A percentile compares a stretch with the other conserved stretches of the same genome.
phyloP scores from a whole-genome alignment of 2,329 filamentous ascomycete species.

The Aspergillus ruber region DNA sequence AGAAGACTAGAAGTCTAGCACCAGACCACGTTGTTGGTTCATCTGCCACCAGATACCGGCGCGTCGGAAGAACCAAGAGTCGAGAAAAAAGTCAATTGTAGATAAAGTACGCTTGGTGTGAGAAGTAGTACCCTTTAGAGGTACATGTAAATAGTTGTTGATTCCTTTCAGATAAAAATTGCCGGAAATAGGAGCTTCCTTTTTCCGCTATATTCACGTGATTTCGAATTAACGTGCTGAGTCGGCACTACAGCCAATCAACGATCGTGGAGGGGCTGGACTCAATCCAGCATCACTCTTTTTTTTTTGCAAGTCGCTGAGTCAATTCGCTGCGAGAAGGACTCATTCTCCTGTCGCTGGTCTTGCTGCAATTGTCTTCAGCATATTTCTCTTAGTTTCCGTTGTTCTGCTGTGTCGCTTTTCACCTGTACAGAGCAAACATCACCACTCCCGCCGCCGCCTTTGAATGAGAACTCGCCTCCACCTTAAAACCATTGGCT shows the following conservation, averaged over 20 bases:
- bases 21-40: too few species aligned
- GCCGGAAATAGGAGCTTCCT: not conserved
- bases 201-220: conserved; percentile 1
- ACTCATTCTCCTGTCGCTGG: too few species aligned
- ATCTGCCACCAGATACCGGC: too few species aligned
- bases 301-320: too few species aligned
- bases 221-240: conserved; percentile 11
- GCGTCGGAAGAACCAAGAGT: too few species aligned
- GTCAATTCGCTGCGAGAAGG: too few species aligned
- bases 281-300: conserved; percentile 14
- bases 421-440: not conserved
- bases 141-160: too few species aligned
- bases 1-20: too few species aligned
- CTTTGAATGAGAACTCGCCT: not conserved
- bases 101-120: too few species aligned
- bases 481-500: not conserved
- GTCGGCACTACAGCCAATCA: conserved; percentile 16
- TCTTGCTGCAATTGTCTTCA: not conserved
- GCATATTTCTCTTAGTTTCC: not conserved
- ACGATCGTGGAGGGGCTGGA: conserved; percentile 10
- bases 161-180: too few species aligned
- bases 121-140: too few species aligned
- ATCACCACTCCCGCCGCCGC: not conserved
- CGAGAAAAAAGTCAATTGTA: too few species aligned
- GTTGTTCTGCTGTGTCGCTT: not conserved